Evolutionary conservation across 2,329 filamentous ascomycete species (phyloP).

Genomic region (Cytospora leucostoma): DNA sequence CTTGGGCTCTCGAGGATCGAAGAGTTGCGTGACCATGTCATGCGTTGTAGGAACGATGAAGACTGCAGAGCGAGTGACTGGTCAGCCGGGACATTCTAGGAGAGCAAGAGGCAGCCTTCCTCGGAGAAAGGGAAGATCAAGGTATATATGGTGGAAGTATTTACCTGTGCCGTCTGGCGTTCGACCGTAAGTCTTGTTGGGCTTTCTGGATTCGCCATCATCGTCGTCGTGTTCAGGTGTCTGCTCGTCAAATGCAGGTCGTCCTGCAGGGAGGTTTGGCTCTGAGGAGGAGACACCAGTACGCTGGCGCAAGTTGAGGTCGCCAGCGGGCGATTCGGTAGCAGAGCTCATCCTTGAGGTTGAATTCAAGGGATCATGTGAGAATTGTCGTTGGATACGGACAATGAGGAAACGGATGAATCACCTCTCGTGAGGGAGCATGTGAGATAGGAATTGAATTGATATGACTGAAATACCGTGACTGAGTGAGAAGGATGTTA

Average conservation of each 20-base stretch:
- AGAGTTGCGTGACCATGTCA: slow-evolving; percentile 97
- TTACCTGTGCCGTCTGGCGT: slow-evolving; percentile 88
- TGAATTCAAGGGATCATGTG: slow-evolving; percentile 24
- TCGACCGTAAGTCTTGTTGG: slow-evolving; percentile 82
- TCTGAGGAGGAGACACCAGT: slow-evolving; percentile 8
- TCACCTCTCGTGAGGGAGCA: slow-evolving; percentile 7
- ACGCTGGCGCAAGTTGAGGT: slow-evolving; percentile 33
- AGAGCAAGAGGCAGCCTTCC: no score
- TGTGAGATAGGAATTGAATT: slow-evolving; percentile 11
- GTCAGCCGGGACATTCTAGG: neutral
- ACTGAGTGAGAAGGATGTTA: neutral
- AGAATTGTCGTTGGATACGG: slow-evolving; percentile 16
- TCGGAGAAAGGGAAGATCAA: neutral
- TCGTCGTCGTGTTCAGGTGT: slow-evolving; percentile 16
- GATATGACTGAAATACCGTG: slow-evolving; percentile 9
- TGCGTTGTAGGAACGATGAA: slow-evolving; percentile 95
- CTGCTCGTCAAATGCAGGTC: slow-evolving; percentile 22
- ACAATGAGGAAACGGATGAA: slow-evolving; percentile 3
- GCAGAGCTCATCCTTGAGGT: slow-evolving; percentile 32
- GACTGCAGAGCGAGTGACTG: slow-evolving; percentile 55
- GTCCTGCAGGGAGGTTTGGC: slow-evolving; percentile 2
- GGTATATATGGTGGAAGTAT: slow-evolving; percentile 8
- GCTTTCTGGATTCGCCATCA: slow-evolving; percentile 32
- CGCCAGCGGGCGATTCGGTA: slow-evolving; percentile 32
- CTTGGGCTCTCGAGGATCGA: slow-evolving; percentile 93